A percentile compares a stretch with the other conserved stretches of the same genome.
phyloP scores from a whole-genome alignment of 805 yeast species.

The Diddensiella caesifluorescens region DNA sequence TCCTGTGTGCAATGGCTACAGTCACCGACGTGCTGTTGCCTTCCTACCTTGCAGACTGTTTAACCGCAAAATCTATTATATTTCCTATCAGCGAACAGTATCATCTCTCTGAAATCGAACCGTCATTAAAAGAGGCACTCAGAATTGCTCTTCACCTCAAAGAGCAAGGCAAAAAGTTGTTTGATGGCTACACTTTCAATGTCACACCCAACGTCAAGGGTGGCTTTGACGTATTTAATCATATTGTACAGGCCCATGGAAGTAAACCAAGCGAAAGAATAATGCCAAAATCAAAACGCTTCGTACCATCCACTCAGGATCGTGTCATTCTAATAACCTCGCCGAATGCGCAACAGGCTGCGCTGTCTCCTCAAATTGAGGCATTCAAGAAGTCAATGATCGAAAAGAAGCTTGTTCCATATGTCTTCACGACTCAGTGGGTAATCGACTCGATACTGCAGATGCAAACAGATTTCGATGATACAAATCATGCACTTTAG shows the following conservation, averaged over 20 bases:
- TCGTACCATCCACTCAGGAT: constrained; percentile 2
- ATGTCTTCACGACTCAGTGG: constrained; percentile 17
- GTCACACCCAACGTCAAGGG: constrained; percentile 57
- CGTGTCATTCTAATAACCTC: constrained; percentile 11
- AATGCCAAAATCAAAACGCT: constrained; percentile 8
- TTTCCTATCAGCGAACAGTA: constrained; percentile 23
- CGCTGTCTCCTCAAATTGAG: constrained; percentile 3
- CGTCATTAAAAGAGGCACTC: constrained; percentile 23
- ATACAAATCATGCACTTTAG: too few species aligned
- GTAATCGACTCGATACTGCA: constrained; percentile 11
- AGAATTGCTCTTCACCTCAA: constrained; percentile 21
- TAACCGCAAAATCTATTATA: constrained; percentile 15
- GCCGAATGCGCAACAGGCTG: not conserved
- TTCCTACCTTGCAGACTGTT: constrained; percentile 26
- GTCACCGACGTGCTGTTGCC: constrained; percentile 31
- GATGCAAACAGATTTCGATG: constrained; percentile 8
- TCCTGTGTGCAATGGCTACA: constrained; percentile 60
- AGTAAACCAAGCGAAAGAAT: constrained; percentile 32
- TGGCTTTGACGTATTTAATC: constrained; percentile 49
- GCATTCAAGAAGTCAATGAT: not conserved
- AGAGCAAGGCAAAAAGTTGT: constrained; percentile 32
- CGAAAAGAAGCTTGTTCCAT: not conserved
- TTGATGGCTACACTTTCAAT: constrained; percentile 46
- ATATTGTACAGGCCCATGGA: constrained; percentile 60
- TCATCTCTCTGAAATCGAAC: constrained; percentile 22